phyloP scores from a whole-genome alignment of 495 filamentous ascomycete genomes.

The Penicillium simplicissimum region DNA sequence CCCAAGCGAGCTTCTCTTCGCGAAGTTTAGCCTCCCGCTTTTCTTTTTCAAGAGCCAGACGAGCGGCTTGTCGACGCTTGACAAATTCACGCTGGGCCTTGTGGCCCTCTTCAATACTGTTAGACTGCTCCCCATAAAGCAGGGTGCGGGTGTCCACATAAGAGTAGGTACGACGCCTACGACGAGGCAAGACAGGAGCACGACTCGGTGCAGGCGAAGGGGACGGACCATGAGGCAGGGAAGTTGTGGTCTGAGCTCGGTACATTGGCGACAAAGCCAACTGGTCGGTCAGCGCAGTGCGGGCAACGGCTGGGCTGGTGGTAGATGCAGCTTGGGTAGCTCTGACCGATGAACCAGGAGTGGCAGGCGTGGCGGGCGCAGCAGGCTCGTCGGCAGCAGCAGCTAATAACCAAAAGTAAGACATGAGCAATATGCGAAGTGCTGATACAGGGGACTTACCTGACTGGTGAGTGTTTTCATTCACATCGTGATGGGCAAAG shows the following conservation, averaged over 20 bases:
- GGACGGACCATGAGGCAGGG: neutral
- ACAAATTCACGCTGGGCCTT: conserved; percentile 1
- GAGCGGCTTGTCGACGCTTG: conserved; percentile 1
- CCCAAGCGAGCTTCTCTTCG: neutral
- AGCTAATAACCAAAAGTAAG: neutral
- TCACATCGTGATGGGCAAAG: neutral
- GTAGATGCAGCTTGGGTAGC: neutral
- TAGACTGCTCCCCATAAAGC: neutral
- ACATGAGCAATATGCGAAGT: neutral
- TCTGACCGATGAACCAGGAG: neutral
- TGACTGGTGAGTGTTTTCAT: neutral
- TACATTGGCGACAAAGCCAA: neutral
- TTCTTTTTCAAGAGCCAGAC: neutral
- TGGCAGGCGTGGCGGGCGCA: neutral
- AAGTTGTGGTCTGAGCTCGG: neutral
- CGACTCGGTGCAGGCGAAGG: neutral
- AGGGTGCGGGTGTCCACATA: neutral
- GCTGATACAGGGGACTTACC: conserved; percentile 1
- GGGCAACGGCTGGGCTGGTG: neutral
- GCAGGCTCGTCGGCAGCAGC: neutral
- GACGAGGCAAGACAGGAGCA: neutral
- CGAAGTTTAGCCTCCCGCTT: neutral
- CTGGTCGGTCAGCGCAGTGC: neutral
- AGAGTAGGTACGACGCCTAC: neutral
- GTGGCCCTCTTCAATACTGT: neutral